Evolutionary conservation across 768 basidiomycete species (phyloP).

Genomic region (Phallus indusiatus): DNA sequence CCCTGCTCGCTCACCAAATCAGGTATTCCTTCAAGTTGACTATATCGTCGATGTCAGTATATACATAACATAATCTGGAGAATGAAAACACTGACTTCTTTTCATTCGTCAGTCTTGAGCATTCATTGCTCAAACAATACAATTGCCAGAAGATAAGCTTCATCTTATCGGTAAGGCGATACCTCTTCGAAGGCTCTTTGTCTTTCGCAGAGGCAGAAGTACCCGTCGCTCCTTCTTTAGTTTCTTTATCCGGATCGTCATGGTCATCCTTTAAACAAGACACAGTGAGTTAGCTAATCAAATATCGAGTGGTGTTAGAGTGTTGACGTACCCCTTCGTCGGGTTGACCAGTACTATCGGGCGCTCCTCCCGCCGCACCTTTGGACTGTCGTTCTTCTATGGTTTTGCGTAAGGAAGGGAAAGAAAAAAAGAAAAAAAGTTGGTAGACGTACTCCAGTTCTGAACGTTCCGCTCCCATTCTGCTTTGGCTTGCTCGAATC

Average conservation of each 20-base stretch:
- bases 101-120: conserved; percentile 42
- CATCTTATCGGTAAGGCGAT: conserved; percentile 72
- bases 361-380: background rate
- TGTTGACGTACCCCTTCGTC: background rate
- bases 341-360: background rate
- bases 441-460: conserved; percentile 50
- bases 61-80: background rate
- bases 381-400: conserved; percentile 17
- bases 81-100: conserved; percentile 21
- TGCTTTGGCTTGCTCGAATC: conserved; percentile 59
- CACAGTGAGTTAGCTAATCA: background rate
- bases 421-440: background rate
- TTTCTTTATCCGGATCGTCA: background rate
- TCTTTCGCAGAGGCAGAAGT: background rate
- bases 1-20: conserved; percentile 76
- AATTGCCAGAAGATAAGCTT: conserved; percentile 73
- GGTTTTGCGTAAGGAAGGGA: conserved; percentile 24
- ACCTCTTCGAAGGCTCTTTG: conserved; percentile 58
- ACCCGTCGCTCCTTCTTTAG: background rate
- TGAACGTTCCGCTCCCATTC: conserved; percentile 66
- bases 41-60: conserved; percentile 13
- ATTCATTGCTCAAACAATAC: conserved; percentile 74
- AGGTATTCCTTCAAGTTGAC: conserved; percentile 52
- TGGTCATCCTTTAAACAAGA: background rate
- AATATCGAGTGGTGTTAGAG: background rate